These are phyloP conservation scores for Torrubiellomyces zombiae DNA, from an alignment of 2,329 filamentous ascomycete genomes.

Conservation along the genomic window DNA sequence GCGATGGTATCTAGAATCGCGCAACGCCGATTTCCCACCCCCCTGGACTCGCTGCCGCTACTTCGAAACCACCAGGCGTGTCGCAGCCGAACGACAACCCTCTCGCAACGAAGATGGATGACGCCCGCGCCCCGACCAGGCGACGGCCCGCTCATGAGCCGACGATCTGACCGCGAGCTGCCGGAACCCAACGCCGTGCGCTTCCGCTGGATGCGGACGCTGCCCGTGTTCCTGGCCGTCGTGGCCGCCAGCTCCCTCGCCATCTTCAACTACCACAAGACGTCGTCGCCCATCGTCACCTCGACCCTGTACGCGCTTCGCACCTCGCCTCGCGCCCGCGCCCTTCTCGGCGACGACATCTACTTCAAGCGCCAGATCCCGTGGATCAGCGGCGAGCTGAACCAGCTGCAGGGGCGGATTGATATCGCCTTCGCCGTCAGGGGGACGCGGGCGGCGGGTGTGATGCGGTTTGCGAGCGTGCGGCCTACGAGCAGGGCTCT, in stretches of 20 bases:
- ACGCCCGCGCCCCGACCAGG: slow-evolving; percentile 40
- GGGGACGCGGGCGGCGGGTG: slow-evolving; percentile 52
- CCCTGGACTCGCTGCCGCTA: too few relatives aligned
- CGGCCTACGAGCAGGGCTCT: slow-evolving; percentile 41
- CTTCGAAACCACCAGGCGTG: too few relatives aligned
- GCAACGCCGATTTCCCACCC: too few relatives aligned
- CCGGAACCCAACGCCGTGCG: slow-evolving; percentile 28
- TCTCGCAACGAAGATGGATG: slow-evolving; percentile 26
- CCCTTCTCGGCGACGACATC: slow-evolving; percentile 70
- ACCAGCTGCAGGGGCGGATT: slow-evolving; percentile 83
- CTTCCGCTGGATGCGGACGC: slow-evolving; percentile 51
- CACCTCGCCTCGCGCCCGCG: slow-evolving; percentile 58
- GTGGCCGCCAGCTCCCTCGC: slow-evolving; percentile 58
- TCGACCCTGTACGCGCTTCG: slow-evolving; percentile 85
- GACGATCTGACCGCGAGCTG: slow-evolving; percentile 48
- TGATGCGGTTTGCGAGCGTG: slow-evolving; percentile 67
- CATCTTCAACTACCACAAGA: slow-evolving; percentile 99
- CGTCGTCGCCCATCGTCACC: slow-evolving; percentile 69
- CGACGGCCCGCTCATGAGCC: slow-evolving; percentile 47
- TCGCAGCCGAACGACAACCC: slow-evolving; percentile 1
- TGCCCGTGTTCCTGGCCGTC: slow-evolving; percentile 65
- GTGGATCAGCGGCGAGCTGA: slow-evolving; percentile 76
- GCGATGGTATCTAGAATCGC: too few relatives aligned
- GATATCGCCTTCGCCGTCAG: slow-evolving; percentile 77
- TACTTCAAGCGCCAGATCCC: slow-evolving; percentile 66